Percentiles rank a stretch among this genome's conserved stretches.
These are phyloP conservation scores for Stachybotrys chartarum DNA, from an alignment of 2,329 filamentous ascomycete species.

Conservation along the genomic window DNA sequence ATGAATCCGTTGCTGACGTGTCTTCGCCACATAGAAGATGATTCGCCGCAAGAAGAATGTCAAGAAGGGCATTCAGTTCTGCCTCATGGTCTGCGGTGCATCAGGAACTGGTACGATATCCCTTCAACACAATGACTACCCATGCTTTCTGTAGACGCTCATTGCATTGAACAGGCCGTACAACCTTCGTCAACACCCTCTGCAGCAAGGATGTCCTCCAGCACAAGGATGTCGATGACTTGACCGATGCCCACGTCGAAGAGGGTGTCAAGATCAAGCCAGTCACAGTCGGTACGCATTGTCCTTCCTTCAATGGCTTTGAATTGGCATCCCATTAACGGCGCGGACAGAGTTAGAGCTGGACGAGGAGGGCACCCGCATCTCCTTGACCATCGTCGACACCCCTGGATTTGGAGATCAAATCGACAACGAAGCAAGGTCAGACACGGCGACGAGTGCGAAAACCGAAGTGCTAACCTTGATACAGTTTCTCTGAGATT, in stretches of 20 bases:
- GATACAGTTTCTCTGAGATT: slow-evolving; percentile 82
- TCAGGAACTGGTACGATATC: slow-evolving; percentile 92
- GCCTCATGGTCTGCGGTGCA: slow-evolving; percentile 98
- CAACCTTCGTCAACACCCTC: slow-evolving; percentile 98
- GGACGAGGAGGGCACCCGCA: slow-evolving; percentile 96
- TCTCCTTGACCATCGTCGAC: slow-evolving; percentile 96
- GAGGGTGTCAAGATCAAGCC: slow-evolving; percentile 99
- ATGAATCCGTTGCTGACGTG: slow-evolving; percentile 14
- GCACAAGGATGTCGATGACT: slow-evolving; percentile 90
- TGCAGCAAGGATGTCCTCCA: slow-evolving; percentile 89
- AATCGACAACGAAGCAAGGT: slow-evolving; percentile 98
- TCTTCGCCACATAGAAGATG: slow-evolving; percentile 60
- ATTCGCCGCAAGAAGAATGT: slow-evolving; percentile 99
- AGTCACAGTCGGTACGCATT: slow-evolving; percentile 75
- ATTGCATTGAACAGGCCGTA: slow-evolving; percentile 61
- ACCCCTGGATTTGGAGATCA: slow-evolving; percentile 97
- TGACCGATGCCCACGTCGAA: slow-evolving; percentile 80
- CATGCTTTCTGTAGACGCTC: slow-evolving; percentile 5
- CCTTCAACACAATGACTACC: slow-evolving; percentile 11
- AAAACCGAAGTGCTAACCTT: slow-evolving; percentile 5
- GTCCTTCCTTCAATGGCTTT: slow-evolving; percentile 5
- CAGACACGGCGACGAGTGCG: slow-evolving; percentile 20
- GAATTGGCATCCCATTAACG: slow-evolving; percentile 15
- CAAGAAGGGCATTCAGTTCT: slow-evolving; percentile 99
- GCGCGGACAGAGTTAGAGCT: slow-evolving; percentile 69